These are phyloP conservation scores for Mycena albidolilacea DNA, from an alignment of 768 basidiomycete species.

Conservation along the genomic window DNA sequence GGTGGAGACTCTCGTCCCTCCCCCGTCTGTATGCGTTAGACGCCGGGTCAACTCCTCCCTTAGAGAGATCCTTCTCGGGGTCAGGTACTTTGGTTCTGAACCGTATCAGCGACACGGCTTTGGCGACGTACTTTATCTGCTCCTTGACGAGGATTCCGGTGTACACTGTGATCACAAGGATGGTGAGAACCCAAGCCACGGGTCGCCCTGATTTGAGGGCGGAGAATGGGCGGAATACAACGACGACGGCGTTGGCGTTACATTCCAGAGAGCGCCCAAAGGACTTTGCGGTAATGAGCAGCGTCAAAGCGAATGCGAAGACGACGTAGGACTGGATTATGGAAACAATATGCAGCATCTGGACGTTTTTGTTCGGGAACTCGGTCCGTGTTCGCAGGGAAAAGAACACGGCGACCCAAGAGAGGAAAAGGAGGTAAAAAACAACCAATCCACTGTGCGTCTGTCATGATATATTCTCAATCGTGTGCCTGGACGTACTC, in stretches of 20 bases:
- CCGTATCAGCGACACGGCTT: no score
- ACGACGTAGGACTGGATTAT: slow-evolving; percentile 36
- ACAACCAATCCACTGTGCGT: slow-evolving; percentile 38
- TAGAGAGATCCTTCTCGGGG: no score
- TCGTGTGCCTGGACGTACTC: slow-evolving; percentile 28
- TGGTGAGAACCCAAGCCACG: no score
- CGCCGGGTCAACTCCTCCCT: no score
- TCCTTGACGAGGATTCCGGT: no score
- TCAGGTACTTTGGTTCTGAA: no score
- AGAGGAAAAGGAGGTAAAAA: slow-evolving; percentile 29
- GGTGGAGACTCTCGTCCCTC: no score
- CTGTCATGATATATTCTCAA: neutral
- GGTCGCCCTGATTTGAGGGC: no score
- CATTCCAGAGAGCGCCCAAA: slow-evolving; percentile 36
- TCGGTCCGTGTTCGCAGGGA: neutral
- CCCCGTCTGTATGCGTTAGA: no score
- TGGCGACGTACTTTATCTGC: no score
- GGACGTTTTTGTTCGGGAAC: slow-evolving; percentile 10
- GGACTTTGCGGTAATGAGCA: slow-evolving; percentile 27
- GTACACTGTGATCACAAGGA: no score
- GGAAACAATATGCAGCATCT: slow-evolving; percentile 24
- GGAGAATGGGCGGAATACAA: slow-evolving; percentile 37
- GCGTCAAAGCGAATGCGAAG: slow-evolving; percentile 35
- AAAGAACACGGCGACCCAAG: slow-evolving; percentile 1
- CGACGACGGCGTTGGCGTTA: slow-evolving; percentile 37